Percentiles rank a stretch among this genome's conserved stretches.
Conservation (phyloP, 2,329 filamentous ascomycete genomes). For the Ceratocystis cacaofunesta region DNA sequence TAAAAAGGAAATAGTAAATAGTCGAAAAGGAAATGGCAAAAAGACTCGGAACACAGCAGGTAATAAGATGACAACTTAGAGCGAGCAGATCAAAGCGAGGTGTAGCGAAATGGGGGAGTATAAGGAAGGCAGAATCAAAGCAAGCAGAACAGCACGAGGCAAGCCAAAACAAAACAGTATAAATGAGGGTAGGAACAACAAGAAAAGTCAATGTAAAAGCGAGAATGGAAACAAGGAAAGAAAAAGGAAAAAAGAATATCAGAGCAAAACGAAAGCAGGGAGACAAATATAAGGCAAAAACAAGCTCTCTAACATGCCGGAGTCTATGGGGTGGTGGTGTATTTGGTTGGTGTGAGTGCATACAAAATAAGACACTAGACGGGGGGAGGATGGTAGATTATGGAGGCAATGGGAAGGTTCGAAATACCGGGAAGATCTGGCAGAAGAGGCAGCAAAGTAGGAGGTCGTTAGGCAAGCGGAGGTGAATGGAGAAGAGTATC, state of each 20-base stretch:
- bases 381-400: background rate
- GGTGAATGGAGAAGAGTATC: no score
- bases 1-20: constrained; percentile 4
- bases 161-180: background rate
- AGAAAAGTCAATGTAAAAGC: no score
- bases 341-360: no score
- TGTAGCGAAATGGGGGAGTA: constrained; percentile 3
- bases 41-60: constrained; percentile 1
- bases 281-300: background rate
- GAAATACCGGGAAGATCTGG: background rate
- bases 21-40: no score
- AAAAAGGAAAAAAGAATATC: background rate
- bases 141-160: background rate
- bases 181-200: constrained; percentile 1
- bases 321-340: background rate
- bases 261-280: background rate
- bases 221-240: background rate
- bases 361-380: background rate
- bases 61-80: constrained; percentile 9
- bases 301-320: constrained; percentile 3
- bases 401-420: background rate
- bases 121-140: background rate
- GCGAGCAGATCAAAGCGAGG: background rate
- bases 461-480: no score
- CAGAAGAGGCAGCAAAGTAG: no score